phyloP scores from a whole-genome alignment of 2,329 filamentous ascomycete genomes.

The Trichoderma koningii region DNA sequence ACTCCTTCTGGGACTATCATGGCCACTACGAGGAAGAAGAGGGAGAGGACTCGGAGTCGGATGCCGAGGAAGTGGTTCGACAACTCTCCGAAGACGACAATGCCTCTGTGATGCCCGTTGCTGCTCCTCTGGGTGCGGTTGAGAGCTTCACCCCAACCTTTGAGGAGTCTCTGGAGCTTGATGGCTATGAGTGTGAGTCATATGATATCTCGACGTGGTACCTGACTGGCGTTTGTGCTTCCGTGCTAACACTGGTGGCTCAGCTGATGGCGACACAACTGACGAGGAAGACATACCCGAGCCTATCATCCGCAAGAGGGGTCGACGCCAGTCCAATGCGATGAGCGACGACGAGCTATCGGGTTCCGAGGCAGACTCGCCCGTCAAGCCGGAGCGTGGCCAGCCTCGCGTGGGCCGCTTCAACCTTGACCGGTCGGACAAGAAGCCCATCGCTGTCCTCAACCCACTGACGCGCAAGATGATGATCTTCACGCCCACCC shows the following conservation, averaged over 20 bases:
- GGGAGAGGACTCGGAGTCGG: slow-evolving; percentile 47
- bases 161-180: slow-evolving; percentile 47
- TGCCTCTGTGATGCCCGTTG: slow-evolving; percentile 46
- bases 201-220: slow-evolving; percentile 29
- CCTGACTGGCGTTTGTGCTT: slow-evolving; percentile 5
- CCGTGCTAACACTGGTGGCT: slow-evolving; percentile 43
- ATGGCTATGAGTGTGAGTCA: slow-evolving; percentile 64
- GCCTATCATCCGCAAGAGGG: slow-evolving; percentile 52
- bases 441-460: slow-evolving; percentile 61
- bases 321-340: slow-evolving; percentile 44
- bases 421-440: slow-evolving; percentile 55
- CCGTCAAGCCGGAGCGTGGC: slow-evolving; percentile 51
- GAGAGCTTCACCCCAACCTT: slow-evolving; percentile 37
- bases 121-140: slow-evolving; percentile 34
- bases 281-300: slow-evolving; percentile 62
- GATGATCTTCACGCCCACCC: slow-evolving; percentile 63
- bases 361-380: slow-evolving; percentile 53
- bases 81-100: slow-evolving; percentile 47
- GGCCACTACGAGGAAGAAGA: slow-evolving; percentile 44
- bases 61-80: slow-evolving; percentile 45
- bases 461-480: slow-evolving; percentile 61
- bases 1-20: slow-evolving; percentile 65
- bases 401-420: slow-evolving; percentile 58
- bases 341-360: slow-evolving; percentile 45
- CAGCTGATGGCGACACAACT: slow-evolving; percentile 64